Evolutionary conservation across 257 asterid genomes (phyloP).

Genomic region (Solanum sitiens): DNA sequence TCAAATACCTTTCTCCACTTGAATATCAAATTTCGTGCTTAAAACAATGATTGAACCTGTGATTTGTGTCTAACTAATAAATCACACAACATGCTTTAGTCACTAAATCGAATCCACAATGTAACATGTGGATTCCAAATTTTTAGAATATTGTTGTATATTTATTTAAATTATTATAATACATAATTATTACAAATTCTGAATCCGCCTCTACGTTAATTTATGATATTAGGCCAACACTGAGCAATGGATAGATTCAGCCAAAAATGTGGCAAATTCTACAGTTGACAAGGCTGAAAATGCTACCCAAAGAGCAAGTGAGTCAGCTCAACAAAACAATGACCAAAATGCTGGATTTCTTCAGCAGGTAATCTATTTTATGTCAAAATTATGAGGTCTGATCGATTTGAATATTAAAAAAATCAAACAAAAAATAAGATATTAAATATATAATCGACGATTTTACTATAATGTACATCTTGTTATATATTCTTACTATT

Average conservation of each 20-base stretch:
- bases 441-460: too few species aligned
- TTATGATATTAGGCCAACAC: slow-evolving; percentile 24
- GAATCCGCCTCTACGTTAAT: neutral
- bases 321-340: slow-evolving; percentile 32
- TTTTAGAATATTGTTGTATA: neutral
- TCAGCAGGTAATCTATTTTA: slow-evolving; percentile 27
- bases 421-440: too few species aligned
- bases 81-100: neutral
- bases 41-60: too few species aligned
- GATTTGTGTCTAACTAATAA: neutral
- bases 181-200: neutral
- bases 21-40: neutral
- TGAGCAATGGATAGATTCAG: slow-evolving; percentile 43
- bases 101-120: neutral
- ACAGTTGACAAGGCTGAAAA: slow-evolving; percentile 40
- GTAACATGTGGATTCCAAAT: neutral
- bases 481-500: neutral
- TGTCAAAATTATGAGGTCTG: too few species aligned
- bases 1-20: neutral
- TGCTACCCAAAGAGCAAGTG: slow-evolving; percentile 24
- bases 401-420: too few species aligned
- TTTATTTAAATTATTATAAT: neutral
- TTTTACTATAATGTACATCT: too few species aligned
- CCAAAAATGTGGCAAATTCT: slow-evolving; percentile 26
- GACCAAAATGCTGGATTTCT: slow-evolving; percentile 31